Evolutionary conservation across 495 filamentous ascomycete species (phyloP), one percentile per base, ranked within the genome.

Genomic region (Tuber borchii): DNA sequence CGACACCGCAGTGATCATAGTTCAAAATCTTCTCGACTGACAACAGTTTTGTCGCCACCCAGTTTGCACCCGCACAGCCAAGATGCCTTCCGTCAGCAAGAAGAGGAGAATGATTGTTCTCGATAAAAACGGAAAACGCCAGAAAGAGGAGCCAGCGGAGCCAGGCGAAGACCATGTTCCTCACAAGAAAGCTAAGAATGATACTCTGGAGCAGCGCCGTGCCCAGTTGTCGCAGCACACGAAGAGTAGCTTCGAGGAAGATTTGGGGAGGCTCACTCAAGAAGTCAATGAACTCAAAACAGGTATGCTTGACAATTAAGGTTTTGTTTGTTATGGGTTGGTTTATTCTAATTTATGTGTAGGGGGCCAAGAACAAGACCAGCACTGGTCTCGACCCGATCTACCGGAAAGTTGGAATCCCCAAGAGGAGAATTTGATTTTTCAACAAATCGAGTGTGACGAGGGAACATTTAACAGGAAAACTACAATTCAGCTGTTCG

Each of bases 371-470:
- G 96, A 98, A 82, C 95, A 91, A 83, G 95, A 98, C 83, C 95
- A 99, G 84, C 89, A 93, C 79, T 99, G 95, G 95, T 89, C 90
- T 26, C 88, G 95, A 42, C 96, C 96, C 17, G 85, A 87, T 16
- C 84, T 98, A 9, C 88, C 88, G 8, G 86, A 88, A 70, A 77
- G 75, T 16, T 97, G 94, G 83, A 85, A 95, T 76, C 88, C 90
- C n/a, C 79, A 85, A 43, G 91, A 84, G 69, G 89, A 95, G 68
- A 92, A 85, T 76, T 87, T 99, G 17, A 90, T 88, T 81, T 98
- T 98, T 84, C 95, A 98, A 84, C 92, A 96, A 82, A 98, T 99
- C 83, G 95, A 99, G 78, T 91, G 90, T 7, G 95, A 98, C 80
- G 95, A 98, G 84, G 94, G 95, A 31, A 90, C 88, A 4, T 78